Percentiles rank a stretch among this genome's conserved stretches.
Conservation (phyloP, 208 protist species). For the Balamuthia mandrillaris region DNA sequence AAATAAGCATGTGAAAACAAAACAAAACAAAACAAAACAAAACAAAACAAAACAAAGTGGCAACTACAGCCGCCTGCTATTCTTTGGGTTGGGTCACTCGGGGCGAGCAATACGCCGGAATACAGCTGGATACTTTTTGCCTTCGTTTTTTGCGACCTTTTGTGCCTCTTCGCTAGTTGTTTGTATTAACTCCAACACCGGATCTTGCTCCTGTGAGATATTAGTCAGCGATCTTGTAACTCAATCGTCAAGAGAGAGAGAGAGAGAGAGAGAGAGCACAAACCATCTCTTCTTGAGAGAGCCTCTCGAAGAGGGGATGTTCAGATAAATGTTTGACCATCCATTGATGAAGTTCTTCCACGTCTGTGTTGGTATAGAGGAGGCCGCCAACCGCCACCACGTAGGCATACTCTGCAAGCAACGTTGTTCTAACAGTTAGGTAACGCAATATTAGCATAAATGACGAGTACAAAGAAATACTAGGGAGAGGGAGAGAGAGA, state of each 20-base stretch:
- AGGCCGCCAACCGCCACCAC: conserved; percentile 86
- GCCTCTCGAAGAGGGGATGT: conserved; percentile 85
- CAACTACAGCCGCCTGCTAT: too few relatives aligned
- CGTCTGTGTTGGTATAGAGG: conserved; percentile 93
- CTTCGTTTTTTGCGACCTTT: conserved; percentile 68
- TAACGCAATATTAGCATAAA: not conserved
- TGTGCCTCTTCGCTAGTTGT: conserved; percentile 66
- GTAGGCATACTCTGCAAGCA: conserved; percentile 95
- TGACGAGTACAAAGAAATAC: too few relatives aligned
- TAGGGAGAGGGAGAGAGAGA: too few relatives aligned
- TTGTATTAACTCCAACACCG: conserved; percentile 49
- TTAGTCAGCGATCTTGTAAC: not conserved
- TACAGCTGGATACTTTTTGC: conserved; percentile 67
- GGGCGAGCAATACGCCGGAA: conserved; percentile 52
- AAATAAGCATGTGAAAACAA: too few relatives aligned
- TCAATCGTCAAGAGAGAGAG: not conserved
- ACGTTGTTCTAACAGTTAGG: conserved; percentile 68
- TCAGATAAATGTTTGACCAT: conserved; percentile 83
- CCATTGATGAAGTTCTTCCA: conserved; percentile 85
- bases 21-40: too few relatives aligned
- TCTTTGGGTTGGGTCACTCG: too few relatives aligned
- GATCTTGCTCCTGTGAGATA: conserved; percentile 42
- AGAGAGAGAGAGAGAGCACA: not conserved
- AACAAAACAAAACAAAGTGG: too few relatives aligned
- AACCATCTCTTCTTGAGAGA: conserved; percentile 61